Percentiles rank a stretch among this genome's conserved stretches.
phyloP scores from a whole-genome alignment of 1,284 basidiomycete genomes.

The Ceratobasidium sp. region DNA sequence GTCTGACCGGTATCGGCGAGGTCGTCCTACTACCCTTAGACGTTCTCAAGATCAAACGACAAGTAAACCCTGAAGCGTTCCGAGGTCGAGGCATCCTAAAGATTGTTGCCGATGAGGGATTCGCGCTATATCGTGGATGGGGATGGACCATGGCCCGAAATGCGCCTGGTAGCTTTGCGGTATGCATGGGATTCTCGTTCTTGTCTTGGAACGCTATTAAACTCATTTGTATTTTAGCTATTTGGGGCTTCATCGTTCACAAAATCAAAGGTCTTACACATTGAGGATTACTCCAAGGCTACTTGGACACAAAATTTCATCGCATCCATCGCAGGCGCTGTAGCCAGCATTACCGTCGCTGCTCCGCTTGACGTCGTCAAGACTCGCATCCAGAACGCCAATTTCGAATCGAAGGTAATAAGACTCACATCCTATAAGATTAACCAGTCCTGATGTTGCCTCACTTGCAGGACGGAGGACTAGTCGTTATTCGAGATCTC shows the following conservation, averaged over 20 bases:
- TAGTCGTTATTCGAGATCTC: slow-evolving; percentile 88
- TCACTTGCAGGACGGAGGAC: slow-evolving; percentile 68
- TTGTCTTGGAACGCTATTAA: background rate
- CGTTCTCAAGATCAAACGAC: slow-evolving; percentile 97
- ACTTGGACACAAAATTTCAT: slow-evolving; percentile 97
- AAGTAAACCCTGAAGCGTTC: slow-evolving; percentile 97
- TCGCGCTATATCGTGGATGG: slow-evolving; percentile 94
- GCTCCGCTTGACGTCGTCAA: slow-evolving; percentile 97
- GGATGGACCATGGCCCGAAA: slow-evolving; percentile 99
- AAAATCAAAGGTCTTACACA: slow-evolving; percentile 92
- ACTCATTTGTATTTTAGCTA: slow-evolving; percentile 66
- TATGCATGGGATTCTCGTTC: slow-evolving; percentile 60
- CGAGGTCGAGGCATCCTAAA: slow-evolving; percentile 90
- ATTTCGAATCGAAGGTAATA: slow-evolving; percentile 87
- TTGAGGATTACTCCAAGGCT: slow-evolving; percentile 90
- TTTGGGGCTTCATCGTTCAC: slow-evolving; percentile 96
- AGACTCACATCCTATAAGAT: background rate
- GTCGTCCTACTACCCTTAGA: slow-evolving; percentile 96
- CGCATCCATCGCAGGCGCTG: slow-evolving; percentile 92
- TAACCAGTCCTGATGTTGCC: background rate
- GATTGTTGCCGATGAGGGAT: slow-evolving; percentile 93
- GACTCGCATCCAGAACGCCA: slow-evolving; percentile 97
- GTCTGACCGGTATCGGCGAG: slow-evolving; percentile 96
- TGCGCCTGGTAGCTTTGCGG: slow-evolving; percentile 95
- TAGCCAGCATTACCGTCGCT: slow-evolving; percentile 95